These are phyloP conservation scores for Dictyostelium capitatum DNA, from an alignment of 78 protist species.

Conservation along the genomic window DNA sequence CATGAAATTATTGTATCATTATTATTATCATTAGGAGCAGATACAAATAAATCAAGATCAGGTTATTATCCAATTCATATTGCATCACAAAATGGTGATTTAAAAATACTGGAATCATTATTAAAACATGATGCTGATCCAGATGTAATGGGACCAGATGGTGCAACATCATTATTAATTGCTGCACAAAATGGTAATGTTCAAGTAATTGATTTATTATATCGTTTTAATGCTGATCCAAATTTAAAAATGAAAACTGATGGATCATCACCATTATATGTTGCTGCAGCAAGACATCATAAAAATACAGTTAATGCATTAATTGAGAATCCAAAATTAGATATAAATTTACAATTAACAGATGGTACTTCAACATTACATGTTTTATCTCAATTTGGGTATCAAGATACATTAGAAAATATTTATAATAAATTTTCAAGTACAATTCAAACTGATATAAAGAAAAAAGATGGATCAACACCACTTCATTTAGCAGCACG, in stretches of 20 bases:
- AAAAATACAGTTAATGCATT: constrained; percentile 5
- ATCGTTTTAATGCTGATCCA: constrained; percentile 36
- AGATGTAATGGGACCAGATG: constrained; percentile 41
- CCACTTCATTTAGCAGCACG: constrained; percentile 66
- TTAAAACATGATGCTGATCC: constrained; percentile 19
- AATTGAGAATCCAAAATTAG: not conserved
- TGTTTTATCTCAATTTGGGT: constrained; percentile 42
- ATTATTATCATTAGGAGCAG: constrained; percentile 28
- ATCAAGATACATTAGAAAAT: not conserved
- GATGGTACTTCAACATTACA: constrained; percentile 53
- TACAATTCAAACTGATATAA: not conserved
- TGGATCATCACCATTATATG: constrained; percentile 66
- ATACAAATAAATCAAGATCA: constrained; percentile 19
- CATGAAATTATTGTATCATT: constrained; percentile 49
- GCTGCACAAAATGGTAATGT: constrained; percentile 74
- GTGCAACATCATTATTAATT: constrained; percentile 58
- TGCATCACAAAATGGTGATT: constrained; percentile 36
- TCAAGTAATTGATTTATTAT: constrained; percentile 7
- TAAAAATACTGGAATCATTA: constrained; percentile 11
- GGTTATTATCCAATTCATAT: constrained; percentile 33
- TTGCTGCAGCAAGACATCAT: constrained; percentile 24
- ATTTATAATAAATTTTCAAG: not conserved
- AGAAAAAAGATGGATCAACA: constrained; percentile 14
- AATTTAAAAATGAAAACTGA: constrained; percentile 66
- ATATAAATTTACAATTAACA: constrained; percentile 1